phyloP scores from a whole-genome alignment of 106 monocot genomes.

The Dendrobium officinale region DNA sequence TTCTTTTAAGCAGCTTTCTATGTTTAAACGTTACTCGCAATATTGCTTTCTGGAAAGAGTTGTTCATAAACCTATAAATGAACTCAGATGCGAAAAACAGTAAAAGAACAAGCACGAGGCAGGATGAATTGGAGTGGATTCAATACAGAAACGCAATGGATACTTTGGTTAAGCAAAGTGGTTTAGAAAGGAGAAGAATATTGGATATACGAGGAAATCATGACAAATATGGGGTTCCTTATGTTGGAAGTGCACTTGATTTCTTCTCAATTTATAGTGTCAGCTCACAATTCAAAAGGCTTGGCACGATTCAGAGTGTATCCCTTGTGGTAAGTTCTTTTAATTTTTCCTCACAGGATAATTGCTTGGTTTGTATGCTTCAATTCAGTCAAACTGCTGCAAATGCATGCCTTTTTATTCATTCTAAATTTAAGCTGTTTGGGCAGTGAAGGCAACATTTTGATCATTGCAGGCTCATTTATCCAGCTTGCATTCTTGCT shows the following conservation, averaged over 20 bases:
- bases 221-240: conserved; percentile 93
- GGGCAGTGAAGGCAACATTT: background rate
- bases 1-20: background rate
- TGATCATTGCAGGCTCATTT: background rate
- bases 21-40: background rate
- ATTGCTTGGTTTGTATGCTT: background rate
- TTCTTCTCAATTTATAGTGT: conserved; percentile 74
- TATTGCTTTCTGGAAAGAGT: background rate
- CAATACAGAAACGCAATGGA: conserved; percentile 55
- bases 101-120: conserved; percentile 58
- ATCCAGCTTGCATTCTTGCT: background rate
- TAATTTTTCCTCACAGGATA: background rate
- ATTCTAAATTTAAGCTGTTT: background rate
- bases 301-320: conserved; percentile 51
- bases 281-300: conserved; percentile 58
- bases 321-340: conserved; percentile 63
- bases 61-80: background rate
- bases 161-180: conserved; percentile 34
- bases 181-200: conserved; percentile 54
- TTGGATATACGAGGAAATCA: conserved; percentile 92
- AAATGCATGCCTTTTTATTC: too few relatives aligned
- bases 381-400: background rate
- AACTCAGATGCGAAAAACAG: conserved; percentile 74
- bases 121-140: conserved; percentile 82
- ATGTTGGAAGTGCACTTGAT: conserved; percentile 50